Base-by-base conservation (phyloP, 192 early-diverging fungal genomes). In the Backusella tuberculispora region DNA sequence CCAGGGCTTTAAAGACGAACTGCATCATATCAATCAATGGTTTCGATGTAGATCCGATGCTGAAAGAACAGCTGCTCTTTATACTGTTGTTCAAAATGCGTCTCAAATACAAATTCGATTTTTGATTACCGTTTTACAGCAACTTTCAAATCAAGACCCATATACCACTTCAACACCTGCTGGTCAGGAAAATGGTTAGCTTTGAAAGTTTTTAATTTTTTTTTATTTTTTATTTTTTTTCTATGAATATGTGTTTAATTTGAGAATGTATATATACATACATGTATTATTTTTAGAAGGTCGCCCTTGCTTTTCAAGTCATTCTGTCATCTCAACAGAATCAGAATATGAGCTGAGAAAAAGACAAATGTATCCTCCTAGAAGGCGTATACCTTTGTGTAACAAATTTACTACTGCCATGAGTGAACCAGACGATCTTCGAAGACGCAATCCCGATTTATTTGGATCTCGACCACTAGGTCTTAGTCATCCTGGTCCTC, bases 21-120 rank as follows among this genome's bases (percentile, higher is more conserved):
- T 98, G 53, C 88, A 90, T 60, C 92, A 95, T 50, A 93, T 99
- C 63, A 95, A 99, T 80, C 90, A 97, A 72, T 99, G 97, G 97
- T 96, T 99, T 81, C 87, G 88, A 6, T 92, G 96, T 40, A 85
- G 97, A 64, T 88, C 91, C 4, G 95, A 99, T 75, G 89, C 94
- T 34, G 97, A 99, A 84, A 85, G 95, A 37, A 97, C 95, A 15
- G 90, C 95, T n/a, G 91, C 94, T 24, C 88, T 99, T 72, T 97
- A 97, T 85, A 90, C 92, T 46, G 88, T 99, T 41, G 85, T 99
- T 67, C 95, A 97, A 82, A 90, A 95, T 83, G 90, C 94, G 10
- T 94, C 92, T 17, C 93, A 89, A 68, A 91, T 98, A 66, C 97
- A 99, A 84, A 91, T 96, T 72, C 90, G 96, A 37, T 99, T 98